Percentiles rank a stretch among this genome's conserved stretches.
Conservation (phyloP, 176 grass and related monocot species). For the Elaeis guineensis region DNA sequence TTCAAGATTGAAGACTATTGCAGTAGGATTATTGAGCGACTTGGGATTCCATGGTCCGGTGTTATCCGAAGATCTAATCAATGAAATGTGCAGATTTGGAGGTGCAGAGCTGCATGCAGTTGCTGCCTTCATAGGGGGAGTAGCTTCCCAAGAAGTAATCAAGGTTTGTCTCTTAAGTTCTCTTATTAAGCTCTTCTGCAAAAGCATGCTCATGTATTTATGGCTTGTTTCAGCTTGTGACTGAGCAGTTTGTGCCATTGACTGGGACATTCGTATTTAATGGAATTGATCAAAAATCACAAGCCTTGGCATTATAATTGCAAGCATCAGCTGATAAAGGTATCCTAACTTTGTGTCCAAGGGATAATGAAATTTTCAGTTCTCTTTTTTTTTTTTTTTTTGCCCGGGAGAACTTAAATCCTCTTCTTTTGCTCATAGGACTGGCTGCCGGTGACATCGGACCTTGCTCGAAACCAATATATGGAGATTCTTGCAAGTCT, state of each 20-base stretch:
- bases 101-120: slow-evolving; percentile 71
- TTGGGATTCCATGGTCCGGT: slow-evolving; percentile 58
- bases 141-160: slow-evolving; percentile 86
- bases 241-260: slow-evolving; percentile 85
- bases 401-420: too few species aligned
- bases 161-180: slow-evolving; percentile 30
- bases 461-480: too few species aligned
- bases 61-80: slow-evolving; percentile 63
- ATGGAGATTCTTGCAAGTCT: too few species aligned
- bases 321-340: slow-evolving; percentile 1
- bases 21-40: slow-evolving; percentile 55
- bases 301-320: slow-evolving; percentile 52
- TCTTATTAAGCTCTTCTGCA: too few species aligned
- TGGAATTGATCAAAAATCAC: slow-evolving; percentile 90
- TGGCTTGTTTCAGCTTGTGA: slow-evolving; percentile 51
- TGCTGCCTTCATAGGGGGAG: slow-evolving; percentile 74
- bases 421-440: too few species aligned
- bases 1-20: slow-evolving; percentile 64
- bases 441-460: too few species aligned
- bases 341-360: too few species aligned
- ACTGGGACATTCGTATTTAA: slow-evolving; percentile 74
- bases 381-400: too few species aligned
- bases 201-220: neutral
- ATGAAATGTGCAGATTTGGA: slow-evolving; percentile 85
- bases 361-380: too few species aligned